A percentile compares a stretch with the other conserved stretches of the same genome.
Evolutionary conservation across 192 early-diverging fungal species (phyloP).

Genomic region (Podila horticola): DNA sequence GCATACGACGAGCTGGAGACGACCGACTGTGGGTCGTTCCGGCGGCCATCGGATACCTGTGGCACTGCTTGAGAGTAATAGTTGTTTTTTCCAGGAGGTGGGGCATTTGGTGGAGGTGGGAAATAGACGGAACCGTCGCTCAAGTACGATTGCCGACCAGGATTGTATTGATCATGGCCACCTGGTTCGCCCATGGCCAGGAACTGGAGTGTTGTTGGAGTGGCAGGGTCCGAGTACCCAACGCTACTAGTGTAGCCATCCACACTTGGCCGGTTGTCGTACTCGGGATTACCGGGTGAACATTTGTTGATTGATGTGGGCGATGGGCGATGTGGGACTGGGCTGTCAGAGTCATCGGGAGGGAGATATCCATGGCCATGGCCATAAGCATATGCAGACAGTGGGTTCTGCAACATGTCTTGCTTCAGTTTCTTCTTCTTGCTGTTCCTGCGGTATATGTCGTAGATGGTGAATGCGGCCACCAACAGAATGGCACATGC

Average conservation of each 20-base stretch:
- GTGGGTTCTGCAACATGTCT: slow-evolving; percentile 1
- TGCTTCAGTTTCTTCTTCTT: background rate
- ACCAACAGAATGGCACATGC: background rate
- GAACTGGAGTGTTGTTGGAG: slow-evolving; percentile 23
- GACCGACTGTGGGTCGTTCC: slow-evolving; percentile 17
- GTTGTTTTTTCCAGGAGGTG: background rate
- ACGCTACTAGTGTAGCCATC: slow-evolving; percentile 3
- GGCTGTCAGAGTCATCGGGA: background rate
- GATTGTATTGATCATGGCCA: background rate
- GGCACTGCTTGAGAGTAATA: background rate
- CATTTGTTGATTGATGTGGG: no score
- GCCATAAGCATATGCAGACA: background rate
- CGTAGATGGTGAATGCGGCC: background rate
- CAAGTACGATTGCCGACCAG: slow-evolving; percentile 15
- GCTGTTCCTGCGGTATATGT: background rate
- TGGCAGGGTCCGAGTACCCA: slow-evolving; percentile 12
- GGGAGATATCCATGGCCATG: background rate
- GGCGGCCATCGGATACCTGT: background rate
- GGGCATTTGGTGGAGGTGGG: slow-evolving; percentile 10
- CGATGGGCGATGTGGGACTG: background rate
- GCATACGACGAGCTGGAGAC: background rate
- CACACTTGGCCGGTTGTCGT: background rate
- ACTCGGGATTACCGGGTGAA: no score
- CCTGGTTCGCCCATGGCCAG: slow-evolving; percentile 3
- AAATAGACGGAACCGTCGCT: slow-evolving; percentile 22